Conservation (phyloP, 75 land plant species). For the Pinus taeda region DNA sequence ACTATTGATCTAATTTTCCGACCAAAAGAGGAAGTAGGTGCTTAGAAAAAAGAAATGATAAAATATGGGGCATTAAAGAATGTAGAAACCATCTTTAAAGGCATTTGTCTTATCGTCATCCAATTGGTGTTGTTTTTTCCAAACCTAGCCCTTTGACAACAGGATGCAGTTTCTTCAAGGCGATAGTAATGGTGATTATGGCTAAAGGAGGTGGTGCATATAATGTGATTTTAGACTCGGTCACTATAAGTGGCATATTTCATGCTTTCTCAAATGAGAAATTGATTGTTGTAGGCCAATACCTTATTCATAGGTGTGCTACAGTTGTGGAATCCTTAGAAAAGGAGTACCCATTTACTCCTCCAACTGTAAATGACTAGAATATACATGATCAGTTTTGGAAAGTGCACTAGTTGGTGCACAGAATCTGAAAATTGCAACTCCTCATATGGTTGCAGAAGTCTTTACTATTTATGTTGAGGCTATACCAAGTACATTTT, state of each 20-base stretch:
- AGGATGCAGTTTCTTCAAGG: too few species aligned
- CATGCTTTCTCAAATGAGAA: conserved; percentile 73
- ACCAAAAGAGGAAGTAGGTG: too few species aligned
- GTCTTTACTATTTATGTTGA: conserved; percentile 74
- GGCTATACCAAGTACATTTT: conserved; percentile 57
- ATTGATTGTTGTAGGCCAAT: conserved; percentile 70
- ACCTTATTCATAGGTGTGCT: conserved; percentile 72
- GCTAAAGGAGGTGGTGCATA: conserved; percentile 82
- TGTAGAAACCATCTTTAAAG: too few species aligned
- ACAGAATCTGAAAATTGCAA: conserved; percentile 19
- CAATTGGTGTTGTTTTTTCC: too few species aligned
- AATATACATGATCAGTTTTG: conserved; percentile 37
- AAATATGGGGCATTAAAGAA: too few species aligned
- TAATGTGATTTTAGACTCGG: conserved; percentile 92
- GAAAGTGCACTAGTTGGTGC: conserved; percentile 56
- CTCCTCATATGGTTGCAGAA: conserved; percentile 72
- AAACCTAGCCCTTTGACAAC: too few species aligned
- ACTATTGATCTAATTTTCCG: too few species aligned
- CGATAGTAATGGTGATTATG: conserved; percentile 80
- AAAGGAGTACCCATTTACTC: conserved; percentile 46
- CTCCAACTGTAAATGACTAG: conserved; percentile 60
- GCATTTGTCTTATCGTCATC: too few species aligned
- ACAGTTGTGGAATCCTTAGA: conserved; percentile 54
- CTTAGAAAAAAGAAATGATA: too few species aligned
- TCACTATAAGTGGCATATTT: conserved; percentile 84